Evolutionary conservation across 805 yeast genomes (phyloP), one percentile per base, ranked within the genome.

Genomic region (Komagataella mondaviorum): DNA sequence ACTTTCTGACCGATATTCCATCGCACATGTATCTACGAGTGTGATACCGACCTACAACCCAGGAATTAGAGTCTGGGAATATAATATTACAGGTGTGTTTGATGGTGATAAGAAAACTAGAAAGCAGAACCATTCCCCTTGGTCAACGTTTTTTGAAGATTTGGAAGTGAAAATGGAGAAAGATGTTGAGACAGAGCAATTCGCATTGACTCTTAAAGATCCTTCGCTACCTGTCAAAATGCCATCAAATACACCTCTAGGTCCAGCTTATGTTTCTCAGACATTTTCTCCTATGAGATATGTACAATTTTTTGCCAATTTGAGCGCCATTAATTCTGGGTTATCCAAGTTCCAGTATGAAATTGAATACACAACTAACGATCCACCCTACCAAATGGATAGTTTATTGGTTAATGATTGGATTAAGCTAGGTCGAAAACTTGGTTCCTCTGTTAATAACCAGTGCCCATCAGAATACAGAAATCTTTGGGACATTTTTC

Each of bases 41-140:
- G 79, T 88, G 12, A 78, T 88, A 12, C 96, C 96, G 3, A 88
- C 95, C 0, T 88, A 82, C 66, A 86, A 85, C 56, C 89, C 96
- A 4, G 87, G 89, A 4, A 60, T 88, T 54, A 71, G 96, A 55
- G 80, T 88, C 2, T 88, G 95, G 93, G 96, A 88, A 62, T 88
- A 88, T 63, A 88, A 88, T 60, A 76, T 77, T 44, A 75, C 87
- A 0, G 83, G 72, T 1, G 60, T 85, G 48, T 67, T 62, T n/a
- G 58, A 60, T 18, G 44, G 39, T 23, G 48, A 45, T 30, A 18
- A 18, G 22, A 44, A 45, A 2, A 43, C 46, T 18, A 45, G 50
- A 39, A 49, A 17, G 6, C 54, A 56, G 51, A 44, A 50, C 47
- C 67, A 56, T 56, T 70, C 70, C 53, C 73, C 84, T 6, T 85